Base-by-base conservation (phyloP, 768 basidiomycete species). In the Zangia roseola region DNA sequence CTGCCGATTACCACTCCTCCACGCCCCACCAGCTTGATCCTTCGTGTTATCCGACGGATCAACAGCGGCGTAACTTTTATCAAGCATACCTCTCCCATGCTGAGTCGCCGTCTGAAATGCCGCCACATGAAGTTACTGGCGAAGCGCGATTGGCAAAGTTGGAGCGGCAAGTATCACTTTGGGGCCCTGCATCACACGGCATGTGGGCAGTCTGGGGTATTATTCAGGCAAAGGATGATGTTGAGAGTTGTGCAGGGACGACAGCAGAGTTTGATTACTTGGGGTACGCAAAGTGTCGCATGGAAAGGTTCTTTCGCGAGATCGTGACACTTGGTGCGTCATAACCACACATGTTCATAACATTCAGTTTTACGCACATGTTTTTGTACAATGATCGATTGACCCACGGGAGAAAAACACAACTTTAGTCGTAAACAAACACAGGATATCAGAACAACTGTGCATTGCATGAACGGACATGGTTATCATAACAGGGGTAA, bases 121-220 rank as follows among this genome's bases (percentile, higher is more conserved):
- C 10, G 55, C 68, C 28, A 56, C 61, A 7, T 31, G 66, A 70
- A 36, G 31, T 38, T 51, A 50, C 45, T 45, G 47, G 44, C 39
- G 79, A 79, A 45, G 69, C 71, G 13, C 71, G 78, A 49, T 69
- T 89, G 19, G 68, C 71, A 17, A 75, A 72, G 42, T 69, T 98
- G 33, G 93, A 95, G 53, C 70, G 74, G 26, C 88, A 94, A 64
- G 91, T 98, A 31, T 76, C 71, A 38, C 74, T 83, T 10, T 99
- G 97, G 97, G 87, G 88, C 58, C 88, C 94, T 10, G 86, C 91
- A 5, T 88, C 88, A 19, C 91, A 94, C 58, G 93, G 81, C 12
- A 85, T 88, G 79, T 98, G 95, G 94, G 84, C 89, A 7, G 71
- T 97, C 37, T 99, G 97, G 97, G 93, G 90, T 8, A 76, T 98